Base-by-base conservation (phyloP, 2,329 filamentous ascomycete genomes). In the Fusarium fujikuroi region DNA sequence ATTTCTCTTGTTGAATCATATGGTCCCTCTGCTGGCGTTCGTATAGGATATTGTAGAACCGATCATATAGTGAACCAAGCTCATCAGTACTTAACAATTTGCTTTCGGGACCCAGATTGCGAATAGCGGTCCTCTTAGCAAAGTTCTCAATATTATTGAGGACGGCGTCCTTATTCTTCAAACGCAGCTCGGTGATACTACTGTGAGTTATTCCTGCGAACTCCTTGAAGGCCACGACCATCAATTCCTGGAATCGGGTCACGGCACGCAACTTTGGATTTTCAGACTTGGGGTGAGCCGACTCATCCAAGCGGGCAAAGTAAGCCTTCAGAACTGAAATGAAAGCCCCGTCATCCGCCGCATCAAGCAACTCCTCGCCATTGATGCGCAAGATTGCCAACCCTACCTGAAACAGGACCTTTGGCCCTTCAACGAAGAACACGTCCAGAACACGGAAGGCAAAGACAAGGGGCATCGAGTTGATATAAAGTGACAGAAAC, bases 141-240 rank as follows among this genome's bases (percentile, higher is more conserved):
- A 99, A 99, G 76, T 91, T 97, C 84, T 98, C 96, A 78, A 99
- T 98, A 74, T 95, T 98, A 81, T 95, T 95, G 63, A 99, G 87
- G 37, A 99, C 96, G 1, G 93, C 92, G 79, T 96, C 94, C 83
- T 98, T 98, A 83, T 98, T 97, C 83, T 95, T 97, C 44, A 93
- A 87, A 28, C 96, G 91, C 79, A 97, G 88, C 74, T 98, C 96
- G 2, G 92, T 93, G 69, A 99, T 95, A 57, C 92, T 97, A 79
- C 91, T 92, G 80, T 99, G 95, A 1, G 96, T 99, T 75, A 99
- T 97, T 44, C 92, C 94, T 1, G 95, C 93, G 79, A 99, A 99
- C 79, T 99, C 96, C 77, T 98, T 98, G 84, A 99, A 99, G 2
- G 96, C 96, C 25, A 98, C 96, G 7, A 99, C 96, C 95, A 99